Conservation (phyloP, 192 early-diverging fungal species). For the Tieghemiomyces parasiticus region DNA sequence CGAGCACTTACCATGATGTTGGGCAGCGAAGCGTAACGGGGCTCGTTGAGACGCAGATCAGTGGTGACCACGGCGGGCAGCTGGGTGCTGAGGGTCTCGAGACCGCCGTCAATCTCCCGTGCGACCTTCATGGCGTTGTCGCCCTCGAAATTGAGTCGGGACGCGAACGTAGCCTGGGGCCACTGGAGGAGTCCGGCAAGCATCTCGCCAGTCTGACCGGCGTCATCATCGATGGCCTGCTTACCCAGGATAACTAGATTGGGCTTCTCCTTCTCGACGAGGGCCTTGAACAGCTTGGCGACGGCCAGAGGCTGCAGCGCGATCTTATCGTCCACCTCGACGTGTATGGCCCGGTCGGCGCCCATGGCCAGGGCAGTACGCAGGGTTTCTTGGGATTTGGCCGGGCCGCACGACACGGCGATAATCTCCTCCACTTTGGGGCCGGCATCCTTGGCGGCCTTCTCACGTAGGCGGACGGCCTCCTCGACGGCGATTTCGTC, state of each 20-base stretch:
- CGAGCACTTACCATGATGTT: constrained; percentile 16
- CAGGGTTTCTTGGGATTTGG: constrained; percentile 83
- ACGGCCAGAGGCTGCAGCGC: constrained; percentile 75
- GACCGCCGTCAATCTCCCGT: constrained; percentile 94
- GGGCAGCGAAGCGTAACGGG: constrained; percentile 84
- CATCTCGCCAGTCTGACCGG: constrained; percentile 97
- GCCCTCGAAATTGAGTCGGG: constrained; percentile 68
- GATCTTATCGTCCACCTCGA: constrained; percentile 59
- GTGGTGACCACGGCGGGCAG: constrained; percentile 92
- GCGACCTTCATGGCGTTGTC: constrained; percentile 59
- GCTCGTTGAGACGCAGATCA: constrained; percentile 90
- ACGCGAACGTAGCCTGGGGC: constrained; percentile 96
- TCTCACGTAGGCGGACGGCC: constrained; percentile 87
- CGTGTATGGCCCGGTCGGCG: constrained; percentile 87
- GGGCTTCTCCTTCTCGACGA: constrained; percentile 80
- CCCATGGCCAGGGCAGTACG: constrained; percentile 97
- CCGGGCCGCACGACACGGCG: constrained; percentile 74
- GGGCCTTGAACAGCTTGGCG: constrained; percentile 85
- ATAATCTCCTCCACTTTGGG: constrained; percentile 54
- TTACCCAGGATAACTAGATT: constrained; percentile 92
- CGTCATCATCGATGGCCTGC: constrained; percentile 98
- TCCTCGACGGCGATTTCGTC: constrained; percentile 99
- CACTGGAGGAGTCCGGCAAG: constrained; percentile 86
- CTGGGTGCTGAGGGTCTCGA: constrained; percentile 71
- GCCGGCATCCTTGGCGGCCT: constrained; percentile 32